These are phyloP conservation scores for Paraphoma chrysanthemicola DNA, from an alignment of 2,329 filamentous ascomycete species.

Conservation along the genomic window DNA sequence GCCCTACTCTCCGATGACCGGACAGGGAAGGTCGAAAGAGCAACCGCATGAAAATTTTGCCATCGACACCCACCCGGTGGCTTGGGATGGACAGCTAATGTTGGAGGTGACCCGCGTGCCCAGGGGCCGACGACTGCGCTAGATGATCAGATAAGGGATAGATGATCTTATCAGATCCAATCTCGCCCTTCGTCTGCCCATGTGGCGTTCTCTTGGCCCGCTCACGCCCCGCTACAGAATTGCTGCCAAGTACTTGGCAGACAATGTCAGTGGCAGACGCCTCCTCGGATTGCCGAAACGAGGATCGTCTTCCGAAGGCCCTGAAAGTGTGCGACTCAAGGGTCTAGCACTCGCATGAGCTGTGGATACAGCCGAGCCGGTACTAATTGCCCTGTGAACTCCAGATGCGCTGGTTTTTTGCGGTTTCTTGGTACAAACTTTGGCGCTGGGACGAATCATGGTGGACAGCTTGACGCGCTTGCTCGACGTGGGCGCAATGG, in stretches of 20 bases:
- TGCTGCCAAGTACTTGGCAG: conserved; percentile 24
- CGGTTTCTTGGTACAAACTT: background rate
- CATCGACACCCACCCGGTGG: conserved; percentile 24
- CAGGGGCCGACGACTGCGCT: conserved; percentile 20
- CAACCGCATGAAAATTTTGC: conserved; percentile 25
- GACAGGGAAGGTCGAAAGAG: conserved; percentile 22
- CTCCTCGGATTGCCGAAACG: conserved; percentile 11
- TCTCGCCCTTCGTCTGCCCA: conserved; percentile 13
- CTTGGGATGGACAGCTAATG: conserved; percentile 27
- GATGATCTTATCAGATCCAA: conserved; percentile 41
- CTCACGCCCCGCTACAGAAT: conserved; percentile 7
- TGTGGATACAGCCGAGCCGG: conserved; percentile 4
- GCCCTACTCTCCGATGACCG: conserved; percentile 28
- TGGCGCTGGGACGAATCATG: background rate
- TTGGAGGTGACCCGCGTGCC: conserved; percentile 21
- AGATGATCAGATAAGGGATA: conserved; percentile 40
- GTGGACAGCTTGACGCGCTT: background rate
- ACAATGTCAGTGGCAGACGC: conserved; percentile 12
- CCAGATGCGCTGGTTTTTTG: background rate
- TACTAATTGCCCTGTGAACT: background rate
- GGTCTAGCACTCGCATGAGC: conserved; percentile 1
- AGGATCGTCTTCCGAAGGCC: conserved; percentile 15
- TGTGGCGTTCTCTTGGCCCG: conserved; percentile 10
- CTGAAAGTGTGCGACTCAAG: conserved; percentile 5
- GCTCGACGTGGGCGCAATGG: background rate